These are phyloP conservation scores for Pyrenophora graminea DNA, from an alignment of 2,329 filamentous ascomycete species.

Conservation along the genomic window DNA sequence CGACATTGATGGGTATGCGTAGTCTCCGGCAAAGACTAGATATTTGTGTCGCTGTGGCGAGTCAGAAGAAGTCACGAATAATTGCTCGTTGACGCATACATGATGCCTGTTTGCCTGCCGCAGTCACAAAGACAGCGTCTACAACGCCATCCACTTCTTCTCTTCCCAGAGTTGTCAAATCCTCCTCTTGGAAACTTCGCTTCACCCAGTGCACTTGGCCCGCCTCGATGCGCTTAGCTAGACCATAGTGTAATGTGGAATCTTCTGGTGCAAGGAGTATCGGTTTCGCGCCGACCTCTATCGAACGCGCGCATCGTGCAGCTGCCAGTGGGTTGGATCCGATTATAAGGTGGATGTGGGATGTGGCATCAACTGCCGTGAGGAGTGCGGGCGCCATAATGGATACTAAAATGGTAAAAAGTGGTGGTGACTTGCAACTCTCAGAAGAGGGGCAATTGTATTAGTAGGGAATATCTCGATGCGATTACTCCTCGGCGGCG, in stretches of 20 bases:
- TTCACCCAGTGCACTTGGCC: conserved; percentile 69
- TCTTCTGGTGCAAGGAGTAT: conserved; percentile 75
- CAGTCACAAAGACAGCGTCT: conserved; percentile 89
- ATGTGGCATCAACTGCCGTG: conserved; percentile 70
- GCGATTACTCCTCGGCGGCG: conserved; percentile 17
- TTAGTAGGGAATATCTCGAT: conserved; percentile 12
- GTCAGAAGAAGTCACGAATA: conserved; percentile 10
- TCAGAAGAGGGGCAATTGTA: conserved; percentile 7
- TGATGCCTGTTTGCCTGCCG: conserved; percentile 54
- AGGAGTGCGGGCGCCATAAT: conserved; percentile 64
- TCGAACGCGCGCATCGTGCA: conserved; percentile 75
- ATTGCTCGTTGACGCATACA: conserved; percentile 41
- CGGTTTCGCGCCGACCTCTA: conserved; percentile 80
- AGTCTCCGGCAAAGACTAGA: conserved; percentile 75
- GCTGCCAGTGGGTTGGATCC: conserved; percentile 88
- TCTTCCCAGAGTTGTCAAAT: conserved; percentile 78
- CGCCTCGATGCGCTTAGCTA: conserved; percentile 68
- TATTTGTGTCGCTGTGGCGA: conserved; percentile 63
- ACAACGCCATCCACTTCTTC: conserved; percentile 77
- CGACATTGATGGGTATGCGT: conserved; percentile 90
- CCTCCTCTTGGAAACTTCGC: conserved; percentile 68
- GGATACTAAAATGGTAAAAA: conserved; percentile 1
- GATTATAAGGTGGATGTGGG: conserved; percentile 80
- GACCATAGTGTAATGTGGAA: conserved; percentile 62
- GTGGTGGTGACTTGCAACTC: neutral